A percentile compares a stretch with the other conserved stretches of the same genome.
These are phyloP conservation scores for Fraxinus cuspidata DNA, from an alignment of 257 asterid genomes.

Conservation along the genomic window DNA sequence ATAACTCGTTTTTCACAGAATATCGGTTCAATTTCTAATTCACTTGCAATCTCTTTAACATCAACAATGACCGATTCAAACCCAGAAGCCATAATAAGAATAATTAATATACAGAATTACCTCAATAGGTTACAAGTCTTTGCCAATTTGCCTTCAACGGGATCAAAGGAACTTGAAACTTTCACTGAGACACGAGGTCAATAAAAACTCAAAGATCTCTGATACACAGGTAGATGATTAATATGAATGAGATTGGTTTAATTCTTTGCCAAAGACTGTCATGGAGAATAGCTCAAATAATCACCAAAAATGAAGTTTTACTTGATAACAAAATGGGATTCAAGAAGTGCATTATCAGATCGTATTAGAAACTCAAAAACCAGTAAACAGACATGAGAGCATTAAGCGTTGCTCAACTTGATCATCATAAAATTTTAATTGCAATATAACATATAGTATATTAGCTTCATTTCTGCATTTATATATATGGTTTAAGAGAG, in stretches of 20 bases:
- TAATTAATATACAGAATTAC: too few relatives aligned
- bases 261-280: background rate
- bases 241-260: background rate
- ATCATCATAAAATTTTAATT: background rate
- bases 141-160: too few relatives aligned
- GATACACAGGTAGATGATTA: background rate
- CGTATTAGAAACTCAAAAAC: background rate
- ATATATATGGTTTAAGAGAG: too few relatives aligned
- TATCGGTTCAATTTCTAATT: too few relatives aligned
- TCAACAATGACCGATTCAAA: too few relatives aligned
- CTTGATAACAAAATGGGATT: background rate
- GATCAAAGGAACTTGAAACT: conserved; percentile 17
- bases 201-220: conserved; percentile 3
- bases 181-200: background rate
- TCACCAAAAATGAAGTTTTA: background rate
- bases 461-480: too few relatives aligned
- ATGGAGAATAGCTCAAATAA: background rate
- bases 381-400: background rate
- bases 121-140: too few relatives aligned
- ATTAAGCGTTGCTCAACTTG: background rate
- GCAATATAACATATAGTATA: too few relatives aligned
- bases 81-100: too few relatives aligned
- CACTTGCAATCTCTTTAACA: too few relatives aligned
- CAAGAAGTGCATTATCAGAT: conserved; percentile 8
- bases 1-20: too few relatives aligned